Percentiles rank a stretch among this genome's conserved stretches.
Evolutionary conservation across 140 eudicot genomes (phyloP).

Genomic region (Senecio squalidus): DNA sequence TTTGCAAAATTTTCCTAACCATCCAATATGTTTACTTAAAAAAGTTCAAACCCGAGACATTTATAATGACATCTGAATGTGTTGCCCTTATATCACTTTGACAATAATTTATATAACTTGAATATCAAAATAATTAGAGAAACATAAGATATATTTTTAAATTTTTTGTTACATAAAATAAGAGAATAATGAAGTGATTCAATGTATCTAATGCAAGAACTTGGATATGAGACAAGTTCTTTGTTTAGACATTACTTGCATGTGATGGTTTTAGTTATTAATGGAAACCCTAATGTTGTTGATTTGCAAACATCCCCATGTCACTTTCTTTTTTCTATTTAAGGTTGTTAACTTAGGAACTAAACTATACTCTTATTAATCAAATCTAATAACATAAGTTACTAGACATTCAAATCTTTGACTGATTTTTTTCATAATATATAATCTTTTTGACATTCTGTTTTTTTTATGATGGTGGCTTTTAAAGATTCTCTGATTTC

Average conservation of each 20-base stretch:
- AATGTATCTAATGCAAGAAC: conserved; percentile 14
- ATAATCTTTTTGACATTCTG: conserved; percentile 5
- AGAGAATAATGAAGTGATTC: not conserved
- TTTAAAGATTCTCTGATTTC: conserved; percentile 2
- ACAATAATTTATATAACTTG: no score
- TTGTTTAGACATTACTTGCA: conserved; percentile 25
- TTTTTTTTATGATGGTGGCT: not conserved
- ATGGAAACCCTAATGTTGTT: conserved; percentile 30
- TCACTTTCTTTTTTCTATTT: conserved; percentile 17
- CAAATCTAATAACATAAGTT: conserved; percentile 14
- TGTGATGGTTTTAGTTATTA: conserved; percentile 15
- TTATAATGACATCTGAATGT: no score
- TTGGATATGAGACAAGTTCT: conserved; percentile 20
- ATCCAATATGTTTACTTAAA: no score
- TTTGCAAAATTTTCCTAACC: no score
- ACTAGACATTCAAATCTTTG: conserved; percentile 33
- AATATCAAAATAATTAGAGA: conserved; percentile 3
- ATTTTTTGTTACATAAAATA: not conserved
- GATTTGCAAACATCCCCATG: conserved; percentile 30
- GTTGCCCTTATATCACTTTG: no score
- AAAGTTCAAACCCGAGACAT: no score
- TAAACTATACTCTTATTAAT: conserved; percentile 11
- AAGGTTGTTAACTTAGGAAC: conserved; percentile 25
- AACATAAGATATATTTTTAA: not conserved
- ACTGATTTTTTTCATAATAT: conserved; percentile 11